Evolutionary conservation across 23 red algal genomes (phyloP), one percentile per base, ranked within the genome.

Genomic region (Cyanidioschyzon merolae): DNA sequence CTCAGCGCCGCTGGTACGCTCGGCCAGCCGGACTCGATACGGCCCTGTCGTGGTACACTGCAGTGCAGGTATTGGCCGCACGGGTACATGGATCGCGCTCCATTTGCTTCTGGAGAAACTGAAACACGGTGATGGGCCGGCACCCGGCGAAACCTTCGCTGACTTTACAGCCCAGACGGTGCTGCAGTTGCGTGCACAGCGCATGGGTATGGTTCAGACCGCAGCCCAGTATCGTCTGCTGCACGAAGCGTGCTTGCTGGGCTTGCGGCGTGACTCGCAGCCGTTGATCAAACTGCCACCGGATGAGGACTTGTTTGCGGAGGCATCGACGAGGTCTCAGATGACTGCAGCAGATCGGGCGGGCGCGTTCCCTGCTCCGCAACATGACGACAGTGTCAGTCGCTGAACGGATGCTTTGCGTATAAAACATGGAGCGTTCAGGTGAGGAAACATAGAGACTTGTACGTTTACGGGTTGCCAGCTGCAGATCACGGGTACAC

Each of bases 151-250:
- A 36, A n/a, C 1, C 30, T 3, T 81, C 21, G n/a, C 45, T 39
- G 76, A 88, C 0, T 58, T 77, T 39, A 80, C 87, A 2, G 58
- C 79, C 27, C 85, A 88, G 63, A 58, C 83, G 51, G 92, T 96
- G 54, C 39, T 51, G 39, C 39, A 57, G 31, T 79, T 96, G 3
- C 88, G 88, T 39, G 79, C 76, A 50, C 79, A 87, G 76, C 85
- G 92, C 39, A 82, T 75, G 25, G 76, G 81, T 41, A 96, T 96
- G 92, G 86, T 96, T 50, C 92, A 90, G 80, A 96, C 92, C 40
- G 54, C 76, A 1, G 77, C 83, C 45, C 92, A 96, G 76, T 96
- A 89, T 79, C 38, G 79, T 0, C 89, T 96, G 76, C 76, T 90
- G 21, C 90, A 79, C 40, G 74, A 80, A 21, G 89, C 83, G 39